phyloP scores from a whole-genome alignment of 2,329 filamentous ascomycete species.

The Beauveria caledonica region DNA sequence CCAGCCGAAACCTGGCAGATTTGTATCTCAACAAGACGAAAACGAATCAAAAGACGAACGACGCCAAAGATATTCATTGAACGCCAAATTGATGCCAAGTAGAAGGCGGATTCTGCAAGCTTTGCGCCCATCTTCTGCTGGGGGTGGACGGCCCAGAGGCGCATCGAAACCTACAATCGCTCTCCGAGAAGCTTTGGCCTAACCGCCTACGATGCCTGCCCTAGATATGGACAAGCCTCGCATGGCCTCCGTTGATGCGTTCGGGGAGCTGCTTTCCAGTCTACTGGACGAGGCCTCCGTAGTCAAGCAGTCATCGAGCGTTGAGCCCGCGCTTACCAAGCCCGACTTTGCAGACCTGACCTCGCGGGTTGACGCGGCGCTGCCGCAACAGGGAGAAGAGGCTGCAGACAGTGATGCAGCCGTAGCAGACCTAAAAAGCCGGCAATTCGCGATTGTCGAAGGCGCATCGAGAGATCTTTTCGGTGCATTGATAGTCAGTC shows the following conservation, averaged over 20 bases:
- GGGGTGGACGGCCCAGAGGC: neutral
- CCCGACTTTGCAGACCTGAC: conserved; percentile 50
- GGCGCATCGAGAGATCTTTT: conserved; percentile 76
- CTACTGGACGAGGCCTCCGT: conserved; percentile 51
- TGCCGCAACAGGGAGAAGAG: conserved; percentile 21
- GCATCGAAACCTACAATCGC: neutral
- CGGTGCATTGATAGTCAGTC: conserved; percentile 65
- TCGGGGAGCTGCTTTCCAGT: conserved; percentile 44
- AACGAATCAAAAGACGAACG: neutral
- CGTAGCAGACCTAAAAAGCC: conserved; percentile 31
- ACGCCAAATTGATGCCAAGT: neutral
- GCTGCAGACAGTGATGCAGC: conserved; percentile 26
- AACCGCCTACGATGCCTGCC: conserved; percentile 37
- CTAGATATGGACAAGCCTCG: conserved; percentile 37
- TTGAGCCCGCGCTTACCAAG: conserved; percentile 70
- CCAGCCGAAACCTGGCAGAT: neutral
- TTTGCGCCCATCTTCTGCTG: neutral
- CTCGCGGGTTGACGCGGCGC: conserved; percentile 32
- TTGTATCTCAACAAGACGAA: neutral
- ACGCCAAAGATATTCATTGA: too few species aligned
- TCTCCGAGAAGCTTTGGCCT: neutral
- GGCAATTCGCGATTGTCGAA: conserved; percentile 67
- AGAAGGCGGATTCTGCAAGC: neutral
- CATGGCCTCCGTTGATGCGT: conserved; percentile 44
- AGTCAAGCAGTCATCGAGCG: conserved; percentile 49